Base-by-base conservation (phyloP, 2,329 filamentous ascomycete genomes). In the Epichloe coenophiala region DNA sequence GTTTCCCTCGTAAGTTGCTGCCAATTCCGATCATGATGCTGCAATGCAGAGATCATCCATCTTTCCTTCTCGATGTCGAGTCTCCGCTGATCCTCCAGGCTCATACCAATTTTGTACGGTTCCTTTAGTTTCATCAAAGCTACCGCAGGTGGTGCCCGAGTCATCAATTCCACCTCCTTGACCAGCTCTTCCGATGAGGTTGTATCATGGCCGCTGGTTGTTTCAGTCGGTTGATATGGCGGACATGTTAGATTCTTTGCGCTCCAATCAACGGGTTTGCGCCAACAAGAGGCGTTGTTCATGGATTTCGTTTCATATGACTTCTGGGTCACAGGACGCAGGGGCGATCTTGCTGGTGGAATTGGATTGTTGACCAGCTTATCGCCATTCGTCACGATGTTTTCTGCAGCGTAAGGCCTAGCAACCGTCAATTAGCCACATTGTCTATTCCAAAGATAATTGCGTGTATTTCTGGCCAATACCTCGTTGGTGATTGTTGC, bases 11-110 rank as follows among this genome's bases (percentile, higher is more conserved):
- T 19, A 7, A 19, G 27, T 11, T 49, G 38, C 17, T 49, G 42
- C 21, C 36, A 12, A 5, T 42, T 35, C 35, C 70, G 68, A 38
- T 69, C 71, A 58, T 71, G 68, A 55, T 67, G 68, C 54, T 73
- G 71, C 48, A 85, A 64, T 1, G 72, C 72, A 31, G 75, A 80
- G 36, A 83, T 67, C 67, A 88, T 75, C 79, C 79, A 83, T 23
- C 55, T 54, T 39, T 50, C 52, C 11, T 53, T 53, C 31, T 59
- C 51, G 11, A 48, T 43, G 11, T 40, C 76, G 65, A 54, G 47
- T 37, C 43, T 33, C 8, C 23, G 17, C 11, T 44, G 40, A n/a
- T 50, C 41, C 3, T 53, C 52, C 1, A 44, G n/a, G 6, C 27
- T 42, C 17, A 45, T 12, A 12, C 9, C 33, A 17, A 40, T 21